Evolutionary conservation across 352 stramenopile species (phyloP).

Genomic region (Stramenopiles sp.): DNA sequence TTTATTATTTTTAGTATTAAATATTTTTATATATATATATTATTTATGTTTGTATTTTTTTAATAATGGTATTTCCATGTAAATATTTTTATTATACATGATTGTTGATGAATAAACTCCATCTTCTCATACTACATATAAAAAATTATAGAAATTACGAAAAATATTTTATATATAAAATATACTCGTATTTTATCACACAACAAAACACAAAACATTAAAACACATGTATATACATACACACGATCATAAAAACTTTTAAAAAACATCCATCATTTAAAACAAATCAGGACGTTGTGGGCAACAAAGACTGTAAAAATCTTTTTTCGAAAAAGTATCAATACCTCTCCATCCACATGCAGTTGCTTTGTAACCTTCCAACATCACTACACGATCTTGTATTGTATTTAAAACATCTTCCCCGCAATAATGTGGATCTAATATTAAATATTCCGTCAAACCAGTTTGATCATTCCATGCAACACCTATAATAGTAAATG

Average conservation of each 20-base stretch:
- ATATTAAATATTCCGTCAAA: conserved; percentile 44
- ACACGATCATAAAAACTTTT: conserved; percentile 42
- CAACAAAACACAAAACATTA: conserved; percentile 50
- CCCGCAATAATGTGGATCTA: conserved; percentile 53
- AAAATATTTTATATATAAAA: too few relatives aligned
- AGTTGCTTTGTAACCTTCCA: conserved; percentile 49
- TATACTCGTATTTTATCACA: too few relatives aligned
- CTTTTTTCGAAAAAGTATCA: conserved; percentile 31
- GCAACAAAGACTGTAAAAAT: conserved; percentile 50
- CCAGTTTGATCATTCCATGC: conserved; percentile 35
- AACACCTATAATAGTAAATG: conserved; percentile 51
- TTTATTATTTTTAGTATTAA: too few relatives aligned
- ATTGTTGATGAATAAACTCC: too few relatives aligned
- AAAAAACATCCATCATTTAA: conserved; percentile 49
- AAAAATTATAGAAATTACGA: too few relatives aligned
- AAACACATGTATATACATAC: conserved; percentile 40
- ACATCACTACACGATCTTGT: conserved; percentile 30
- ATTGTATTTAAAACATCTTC: conserved; percentile 39
- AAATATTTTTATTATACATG: too few relatives aligned
- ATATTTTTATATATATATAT: too few relatives aligned
- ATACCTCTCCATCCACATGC: conserved; percentile 41
- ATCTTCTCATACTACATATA: too few relatives aligned
- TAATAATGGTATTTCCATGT: too few relatives aligned
- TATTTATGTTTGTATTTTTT: too few relatives aligned
- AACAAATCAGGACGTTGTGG: conserved; percentile 29